Conservation (phyloP, 305 asterid genomes). For the Ilex paraguariensis region DNA sequence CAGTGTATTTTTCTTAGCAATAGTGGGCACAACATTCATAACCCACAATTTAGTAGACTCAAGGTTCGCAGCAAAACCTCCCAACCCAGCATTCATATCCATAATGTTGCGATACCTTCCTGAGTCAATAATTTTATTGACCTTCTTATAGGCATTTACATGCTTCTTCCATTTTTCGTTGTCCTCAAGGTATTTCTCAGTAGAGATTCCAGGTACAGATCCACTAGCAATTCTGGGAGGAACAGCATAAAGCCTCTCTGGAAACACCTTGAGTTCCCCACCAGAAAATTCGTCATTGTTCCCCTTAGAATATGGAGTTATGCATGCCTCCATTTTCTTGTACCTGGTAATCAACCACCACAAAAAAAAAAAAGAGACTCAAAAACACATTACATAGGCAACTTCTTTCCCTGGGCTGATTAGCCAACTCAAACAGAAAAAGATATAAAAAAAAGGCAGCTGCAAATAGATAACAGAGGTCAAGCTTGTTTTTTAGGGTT, state of each 20-base stretch:
- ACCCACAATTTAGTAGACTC: conserved; percentile 42
- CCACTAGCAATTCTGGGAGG: conserved; percentile 38
- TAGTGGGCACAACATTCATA: conserved; percentile 43
- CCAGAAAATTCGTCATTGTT: conserved; percentile 34
- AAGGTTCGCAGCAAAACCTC: conserved; percentile 43
- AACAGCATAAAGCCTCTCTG: conserved; percentile 34
- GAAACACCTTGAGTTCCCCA: conserved; percentile 36
- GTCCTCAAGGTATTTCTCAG: conserved; percentile 33
- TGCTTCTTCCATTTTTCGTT: conserved; percentile 37
- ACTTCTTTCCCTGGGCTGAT: no score
- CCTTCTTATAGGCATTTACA: conserved; percentile 34
- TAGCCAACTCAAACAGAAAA: no score
- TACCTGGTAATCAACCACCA: conserved; percentile 22
- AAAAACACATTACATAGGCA: neutral
- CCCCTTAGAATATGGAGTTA: conserved; percentile 29
- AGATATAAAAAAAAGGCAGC: no score
- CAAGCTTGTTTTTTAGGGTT: no score
- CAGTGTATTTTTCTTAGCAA: conserved; percentile 34
- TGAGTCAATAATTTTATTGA: conserved; percentile 29
- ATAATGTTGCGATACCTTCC: conserved; percentile 38
- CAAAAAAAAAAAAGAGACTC: neutral
- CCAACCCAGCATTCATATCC: conserved; percentile 50
- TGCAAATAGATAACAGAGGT: no score
- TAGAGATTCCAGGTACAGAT: conserved; percentile 28
- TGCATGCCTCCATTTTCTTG: conserved; percentile 42